Conservation (phyloP, 192 early-diverging fungal species). For the Coemansia asiatica region DNA sequence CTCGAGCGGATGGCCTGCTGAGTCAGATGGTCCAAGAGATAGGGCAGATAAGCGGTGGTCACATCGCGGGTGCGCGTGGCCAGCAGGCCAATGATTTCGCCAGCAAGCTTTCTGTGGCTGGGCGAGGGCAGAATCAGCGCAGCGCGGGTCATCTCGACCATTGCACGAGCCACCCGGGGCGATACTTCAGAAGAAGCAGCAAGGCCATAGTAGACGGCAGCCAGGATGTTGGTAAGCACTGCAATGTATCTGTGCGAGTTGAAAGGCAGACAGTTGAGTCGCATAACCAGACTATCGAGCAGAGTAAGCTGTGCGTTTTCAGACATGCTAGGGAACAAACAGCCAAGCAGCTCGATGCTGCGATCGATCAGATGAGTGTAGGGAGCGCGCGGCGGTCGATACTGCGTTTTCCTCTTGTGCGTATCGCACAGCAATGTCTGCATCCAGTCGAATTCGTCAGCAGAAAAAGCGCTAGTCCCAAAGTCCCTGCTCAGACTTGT, state of each 20-base stretch:
- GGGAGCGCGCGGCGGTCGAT: not conserved
- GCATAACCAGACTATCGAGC: constrained; percentile 72
- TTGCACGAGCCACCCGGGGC: constrained; percentile 24
- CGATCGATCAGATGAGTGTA: constrained; percentile 70
- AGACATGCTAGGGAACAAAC: constrained; percentile 68
- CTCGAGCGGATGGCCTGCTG: constrained; percentile 82
- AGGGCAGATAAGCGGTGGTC: constrained; percentile 31
- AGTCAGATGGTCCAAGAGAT: constrained; percentile 44
- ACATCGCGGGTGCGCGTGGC: constrained; percentile 49
- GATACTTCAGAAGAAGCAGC: constrained; percentile 2
- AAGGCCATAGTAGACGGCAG: constrained; percentile 69
- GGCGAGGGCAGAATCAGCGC: constrained; percentile 69
- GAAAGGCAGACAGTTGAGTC: constrained; percentile 62
- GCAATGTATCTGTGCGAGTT: constrained; percentile 74
- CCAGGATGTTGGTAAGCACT: constrained; percentile 75
- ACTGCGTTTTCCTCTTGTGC: not conserved
- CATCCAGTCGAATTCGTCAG: constrained; percentile 39
- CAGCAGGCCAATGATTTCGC: constrained; percentile 81
- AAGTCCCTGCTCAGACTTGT: constrained; percentile 13
- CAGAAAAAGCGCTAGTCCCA: constrained; percentile 11
- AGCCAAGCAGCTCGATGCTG: constrained; percentile 74
- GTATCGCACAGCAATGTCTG: not conserved
- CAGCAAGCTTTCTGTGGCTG: constrained; percentile 70
- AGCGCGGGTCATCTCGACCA: constrained; percentile 42
- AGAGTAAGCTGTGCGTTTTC: constrained; percentile 71